Percentiles rank a stretch among this genome's conserved stretches.
phyloP scores from a whole-genome alignment of 495 filamentous ascomycete genomes.

The Choiromyces venosus region DNA sequence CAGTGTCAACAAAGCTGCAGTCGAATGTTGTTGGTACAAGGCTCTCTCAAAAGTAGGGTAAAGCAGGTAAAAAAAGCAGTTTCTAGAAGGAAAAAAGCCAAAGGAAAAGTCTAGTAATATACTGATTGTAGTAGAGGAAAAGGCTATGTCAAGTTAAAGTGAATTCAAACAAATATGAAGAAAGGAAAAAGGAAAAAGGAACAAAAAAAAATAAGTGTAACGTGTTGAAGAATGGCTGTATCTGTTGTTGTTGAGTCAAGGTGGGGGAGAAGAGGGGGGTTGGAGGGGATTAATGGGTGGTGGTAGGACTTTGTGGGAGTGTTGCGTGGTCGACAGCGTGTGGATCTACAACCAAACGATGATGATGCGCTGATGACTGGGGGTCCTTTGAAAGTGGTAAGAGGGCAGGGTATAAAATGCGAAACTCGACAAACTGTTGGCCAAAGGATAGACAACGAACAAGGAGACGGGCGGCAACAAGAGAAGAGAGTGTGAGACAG shows the following conservation, averaged over 20 bases:
- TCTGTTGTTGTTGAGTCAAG: neutral
- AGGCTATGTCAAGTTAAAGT: neutral
- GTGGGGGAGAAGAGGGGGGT: neutral
- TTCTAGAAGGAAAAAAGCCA: neutral
- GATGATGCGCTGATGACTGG: neutral
- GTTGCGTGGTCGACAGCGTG: neutral
- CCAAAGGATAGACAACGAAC: neutral
- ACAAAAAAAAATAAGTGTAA: neutral
- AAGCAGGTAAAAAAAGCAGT: neutral
- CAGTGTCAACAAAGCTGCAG: neutral
- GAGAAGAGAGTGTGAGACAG: neutral
- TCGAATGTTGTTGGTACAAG: neutral
- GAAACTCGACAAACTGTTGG: neutral
- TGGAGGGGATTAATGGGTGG: neutral
- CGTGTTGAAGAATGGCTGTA: neutral
- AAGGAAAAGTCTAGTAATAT: neutral
- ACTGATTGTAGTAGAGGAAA: neutral
- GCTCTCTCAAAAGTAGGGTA: neutral
- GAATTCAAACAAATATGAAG: neutral
- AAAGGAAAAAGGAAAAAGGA: neutral
- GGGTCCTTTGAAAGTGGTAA: neutral
- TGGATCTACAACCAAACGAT: neutral
- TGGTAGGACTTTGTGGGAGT: neutral
- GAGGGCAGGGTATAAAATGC: neutral
- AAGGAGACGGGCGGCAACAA: neutral